These are phyloP conservation scores for Penicillium sp. DNA, from an alignment of 2,329 filamentous ascomycete species.

Conservation along the genomic window DNA sequence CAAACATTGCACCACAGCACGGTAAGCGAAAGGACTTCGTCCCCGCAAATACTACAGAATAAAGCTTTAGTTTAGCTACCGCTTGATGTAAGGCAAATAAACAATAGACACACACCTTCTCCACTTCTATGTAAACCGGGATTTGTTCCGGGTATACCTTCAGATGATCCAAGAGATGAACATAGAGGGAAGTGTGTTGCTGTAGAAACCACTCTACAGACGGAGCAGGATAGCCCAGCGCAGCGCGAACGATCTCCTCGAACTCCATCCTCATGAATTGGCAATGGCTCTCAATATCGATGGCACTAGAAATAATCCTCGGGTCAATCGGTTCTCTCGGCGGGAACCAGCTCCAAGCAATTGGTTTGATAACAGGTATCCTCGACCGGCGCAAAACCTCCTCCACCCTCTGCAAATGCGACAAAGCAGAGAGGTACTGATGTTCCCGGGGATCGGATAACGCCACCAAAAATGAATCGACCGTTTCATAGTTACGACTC, in stretches of 20 bases:
- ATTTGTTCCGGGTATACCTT: slow-evolving; percentile 33
- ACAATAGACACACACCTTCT: slow-evolving; percentile 32
- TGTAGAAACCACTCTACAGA: slow-evolving; percentile 42
- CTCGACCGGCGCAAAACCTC: slow-evolving; percentile 39
- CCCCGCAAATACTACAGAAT: slow-evolving; percentile 33
- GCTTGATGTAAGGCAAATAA: neutral
- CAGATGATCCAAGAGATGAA: slow-evolving; percentile 34
- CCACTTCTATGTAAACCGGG: slow-evolving; percentile 35
- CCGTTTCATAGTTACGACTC: slow-evolving; percentile 31
- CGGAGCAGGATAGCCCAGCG: slow-evolving; percentile 34
- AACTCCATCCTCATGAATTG: slow-evolving; percentile 41
- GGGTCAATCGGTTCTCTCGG: slow-evolving; percentile 22
- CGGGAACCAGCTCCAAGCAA: slow-evolving; percentile 41
- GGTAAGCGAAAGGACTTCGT: slow-evolving; percentile 40
- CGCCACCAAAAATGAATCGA: slow-evolving; percentile 34
- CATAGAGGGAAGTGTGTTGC: slow-evolving; percentile 39
- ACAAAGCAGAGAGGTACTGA: slow-evolving; percentile 27
- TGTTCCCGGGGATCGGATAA: slow-evolving; percentile 31
- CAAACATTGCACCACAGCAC: slow-evolving; percentile 35
- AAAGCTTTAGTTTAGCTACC: neutral
- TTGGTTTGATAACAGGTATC: slow-evolving; percentile 18
- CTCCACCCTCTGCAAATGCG: slow-evolving; percentile 41
- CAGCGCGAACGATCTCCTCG: slow-evolving; percentile 42
- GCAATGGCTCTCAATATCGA: slow-evolving; percentile 42
- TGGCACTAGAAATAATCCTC: slow-evolving; percentile 31